Evolutionary conservation across 306 rosid genomes (phyloP).

Genomic region (cucumber (Cucumis sativus)): DNA sequence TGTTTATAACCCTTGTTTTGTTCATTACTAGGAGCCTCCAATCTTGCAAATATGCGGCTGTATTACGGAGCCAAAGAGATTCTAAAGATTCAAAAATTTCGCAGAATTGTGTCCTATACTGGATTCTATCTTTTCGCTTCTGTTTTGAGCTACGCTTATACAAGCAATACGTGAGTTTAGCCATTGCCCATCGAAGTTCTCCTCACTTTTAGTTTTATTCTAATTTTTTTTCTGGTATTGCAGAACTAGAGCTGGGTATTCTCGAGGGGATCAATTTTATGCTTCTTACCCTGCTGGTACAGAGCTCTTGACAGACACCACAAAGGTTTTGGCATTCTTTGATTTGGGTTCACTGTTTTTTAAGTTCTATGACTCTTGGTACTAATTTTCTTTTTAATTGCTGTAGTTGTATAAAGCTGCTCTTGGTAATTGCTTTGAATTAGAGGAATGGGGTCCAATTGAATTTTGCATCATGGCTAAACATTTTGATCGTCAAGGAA

Average conservation of each 20-base stretch:
- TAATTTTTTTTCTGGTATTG: conserved; percentile 7
- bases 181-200: background rate
- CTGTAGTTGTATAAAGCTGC: conserved; percentile 77
- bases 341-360: background rate
- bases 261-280: conserved; percentile 88
- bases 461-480: conserved; percentile 84
- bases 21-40: background rate
- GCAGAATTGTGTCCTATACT: conserved; percentile 62
- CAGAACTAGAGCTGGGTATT: conserved; percentile 95
- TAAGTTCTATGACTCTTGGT: background rate
- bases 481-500: conserved; percentile 87
- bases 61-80: conserved; percentile 43
- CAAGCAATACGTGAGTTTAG: conserved; percentile 59
- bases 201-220: background rate
- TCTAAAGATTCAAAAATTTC: conserved; percentile 68
- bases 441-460: conserved; percentile 86
- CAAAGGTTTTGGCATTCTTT: conserved; percentile 34
- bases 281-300: conserved; percentile 95
- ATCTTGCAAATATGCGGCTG: conserved; percentile 3
- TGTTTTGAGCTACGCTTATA: conserved; percentile 51
- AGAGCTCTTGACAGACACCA: conserved; percentile 72
- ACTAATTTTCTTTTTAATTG: background rate
- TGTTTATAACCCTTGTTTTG: background rate
- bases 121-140: conserved; percentile 75
- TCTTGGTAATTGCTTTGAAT: conserved; percentile 75